phyloP scores from a whole-genome alignment of 495 filamentous ascomycete species.

The Immersiella caudata region DNA sequence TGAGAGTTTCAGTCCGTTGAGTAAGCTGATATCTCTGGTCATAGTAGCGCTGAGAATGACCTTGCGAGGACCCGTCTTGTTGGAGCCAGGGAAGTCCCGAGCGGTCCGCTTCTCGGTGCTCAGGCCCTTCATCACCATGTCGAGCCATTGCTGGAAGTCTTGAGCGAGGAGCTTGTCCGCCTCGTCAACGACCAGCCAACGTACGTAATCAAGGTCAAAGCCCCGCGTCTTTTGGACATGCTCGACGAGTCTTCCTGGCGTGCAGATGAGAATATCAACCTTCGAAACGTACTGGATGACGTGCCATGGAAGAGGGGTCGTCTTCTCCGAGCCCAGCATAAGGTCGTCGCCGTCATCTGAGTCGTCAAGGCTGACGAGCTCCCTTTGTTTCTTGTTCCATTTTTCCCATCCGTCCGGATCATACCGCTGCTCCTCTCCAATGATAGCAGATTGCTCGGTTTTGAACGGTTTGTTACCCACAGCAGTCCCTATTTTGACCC shows the following conservation, averaged over 20 bases:
- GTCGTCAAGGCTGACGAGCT: conserved; percentile 27
- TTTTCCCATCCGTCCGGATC: conserved; percentile 39
- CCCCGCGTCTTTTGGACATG: conserved; percentile 82
- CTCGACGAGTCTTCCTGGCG: conserved; percentile 89
- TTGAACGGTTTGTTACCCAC: conserved; percentile 77
- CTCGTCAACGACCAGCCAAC: conserved; percentile 92
- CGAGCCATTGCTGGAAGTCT: conserved; percentile 90
- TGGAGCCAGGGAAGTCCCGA: conserved; percentile 54
- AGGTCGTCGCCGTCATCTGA: conserved; percentile 28
- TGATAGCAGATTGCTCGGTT: conserved; percentile 69
- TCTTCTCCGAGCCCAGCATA: conserved; percentile 3
- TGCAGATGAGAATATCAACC: conserved; percentile 88
- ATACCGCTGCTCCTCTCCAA: conserved; percentile 60
- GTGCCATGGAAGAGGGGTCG: conserved; percentile 59
- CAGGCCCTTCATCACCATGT: conserved; percentile 67
- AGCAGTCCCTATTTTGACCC: conserved; percentile 76
- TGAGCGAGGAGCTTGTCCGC: conserved; percentile 89
- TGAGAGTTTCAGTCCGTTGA: conserved; percentile 71
- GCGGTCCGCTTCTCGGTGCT: conserved; percentile 39
- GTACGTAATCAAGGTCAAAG: conserved; percentile 71
- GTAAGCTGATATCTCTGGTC: conserved; percentile 81
- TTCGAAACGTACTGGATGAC: conserved; percentile 65
- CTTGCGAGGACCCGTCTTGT: conserved; percentile 61
- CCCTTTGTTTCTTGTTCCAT: conserved; percentile 26
- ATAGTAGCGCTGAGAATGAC: conserved; percentile 90